Percentiles rank a stretch among this genome's conserved stretches.
Evolutionary conservation across 306 rosid species (phyloP).

Genomic region (Dalbergia oliveri): DNA sequence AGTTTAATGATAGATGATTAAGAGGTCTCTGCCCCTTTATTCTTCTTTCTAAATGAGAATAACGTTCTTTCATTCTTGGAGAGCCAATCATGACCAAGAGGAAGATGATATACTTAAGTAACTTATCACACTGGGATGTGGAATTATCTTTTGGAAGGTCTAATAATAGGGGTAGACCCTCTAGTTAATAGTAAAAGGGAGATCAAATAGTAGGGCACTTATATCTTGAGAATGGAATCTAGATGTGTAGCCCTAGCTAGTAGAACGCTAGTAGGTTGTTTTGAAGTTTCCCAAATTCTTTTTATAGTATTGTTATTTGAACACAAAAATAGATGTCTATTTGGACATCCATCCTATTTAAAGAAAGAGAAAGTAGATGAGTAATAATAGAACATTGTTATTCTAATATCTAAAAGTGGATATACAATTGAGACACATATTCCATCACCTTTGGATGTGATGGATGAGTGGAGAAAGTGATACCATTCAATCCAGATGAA

Average conservation of each 20-base stretch:
- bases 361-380: too few species aligned
- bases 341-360: too few species aligned
- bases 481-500: too few species aligned
- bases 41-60: conserved; percentile 56
- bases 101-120: conserved; percentile 59
- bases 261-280: conserved; percentile 44
- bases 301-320: background rate
- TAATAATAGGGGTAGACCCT: conserved; percentile 43
- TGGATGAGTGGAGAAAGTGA: too few species aligned
- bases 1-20: conserved; percentile 59
- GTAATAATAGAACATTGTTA: too few species aligned
- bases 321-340: too few species aligned
- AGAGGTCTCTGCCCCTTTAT: conserved; percentile 51
- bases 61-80: conserved; percentile 50
- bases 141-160: conserved; percentile 59
- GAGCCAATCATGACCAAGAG: conserved; percentile 53
- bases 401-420: too few species aligned
- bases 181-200: conserved; percentile 45
- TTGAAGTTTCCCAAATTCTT: conserved; percentile 50
- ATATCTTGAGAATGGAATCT: conserved; percentile 64
- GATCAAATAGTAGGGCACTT: conserved; percentile 45
- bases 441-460: too few species aligned
- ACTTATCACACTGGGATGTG: conserved; percentile 67
- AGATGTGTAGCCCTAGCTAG: conserved; percentile 46
- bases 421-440: too few species aligned